Evolutionary conservation across 164 flowering plant species (phyloP).

Genomic region (Stephania yunnanensis): DNA sequence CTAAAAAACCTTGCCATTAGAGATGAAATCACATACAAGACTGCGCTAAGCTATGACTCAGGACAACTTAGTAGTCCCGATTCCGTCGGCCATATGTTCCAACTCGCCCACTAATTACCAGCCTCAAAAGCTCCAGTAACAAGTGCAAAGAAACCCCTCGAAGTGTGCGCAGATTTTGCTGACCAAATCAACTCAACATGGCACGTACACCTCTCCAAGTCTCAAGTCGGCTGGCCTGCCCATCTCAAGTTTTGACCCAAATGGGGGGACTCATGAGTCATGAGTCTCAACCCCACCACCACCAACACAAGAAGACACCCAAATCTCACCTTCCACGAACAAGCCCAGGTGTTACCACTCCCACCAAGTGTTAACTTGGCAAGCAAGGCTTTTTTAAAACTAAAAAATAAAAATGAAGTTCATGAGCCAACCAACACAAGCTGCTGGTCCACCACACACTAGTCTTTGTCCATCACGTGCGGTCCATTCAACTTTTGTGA

Average conservation of each 20-base stretch:
- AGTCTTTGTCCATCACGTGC: not conserved
- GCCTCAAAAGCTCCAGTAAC: not conserved
- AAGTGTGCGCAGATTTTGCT: not conserved
- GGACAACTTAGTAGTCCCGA: no score
- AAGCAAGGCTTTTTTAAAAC: not conserved
- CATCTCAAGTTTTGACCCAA: not conserved
- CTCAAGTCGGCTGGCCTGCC: not conserved
- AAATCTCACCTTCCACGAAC: not conserved
- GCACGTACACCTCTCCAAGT: no score
- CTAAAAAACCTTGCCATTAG: no score
- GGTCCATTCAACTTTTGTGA: not conserved
- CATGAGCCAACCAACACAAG: not conserved
- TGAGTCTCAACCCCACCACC: not conserved
- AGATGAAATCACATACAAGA: no score
- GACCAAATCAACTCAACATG: not conserved
- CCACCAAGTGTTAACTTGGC: not conserved
- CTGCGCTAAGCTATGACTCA: no score
- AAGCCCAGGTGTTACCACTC: not conserved
- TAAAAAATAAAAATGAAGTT: no score
- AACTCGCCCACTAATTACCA: not conserved
- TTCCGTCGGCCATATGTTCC: not conserved
- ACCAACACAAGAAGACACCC: no score
- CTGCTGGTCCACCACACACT: not conserved
- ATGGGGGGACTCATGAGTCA: not conserved
- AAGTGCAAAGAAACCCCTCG: not conserved